These are phyloP conservation scores for Lavandula angustifolia DNA, from an alignment of 257 asterid genomes.

Conservation along the genomic window DNA sequence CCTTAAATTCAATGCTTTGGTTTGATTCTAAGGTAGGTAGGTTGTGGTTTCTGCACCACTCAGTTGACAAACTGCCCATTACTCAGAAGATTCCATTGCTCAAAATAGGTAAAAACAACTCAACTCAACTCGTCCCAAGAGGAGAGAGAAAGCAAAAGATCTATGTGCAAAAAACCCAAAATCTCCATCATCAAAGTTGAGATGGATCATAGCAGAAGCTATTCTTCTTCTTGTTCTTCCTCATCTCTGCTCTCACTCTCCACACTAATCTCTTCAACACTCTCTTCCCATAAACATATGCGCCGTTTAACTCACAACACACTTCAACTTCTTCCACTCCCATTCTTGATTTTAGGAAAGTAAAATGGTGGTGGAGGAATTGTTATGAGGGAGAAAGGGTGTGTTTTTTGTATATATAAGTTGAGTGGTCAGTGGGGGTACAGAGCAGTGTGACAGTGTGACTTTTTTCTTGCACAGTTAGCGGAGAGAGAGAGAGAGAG, in stretches of 20 bases:
- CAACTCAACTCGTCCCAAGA: no score
- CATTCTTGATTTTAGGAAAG: conserved; percentile 14
- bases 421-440: no score
- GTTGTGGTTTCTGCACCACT: no score
- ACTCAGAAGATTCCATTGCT: no score
- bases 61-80: no score
- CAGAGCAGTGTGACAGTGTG: no score
- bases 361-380: background rate
- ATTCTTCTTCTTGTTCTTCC: conserved; percentile 10
- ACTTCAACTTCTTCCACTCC: conserved; percentile 19
- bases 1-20: background rate
- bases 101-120: no score
- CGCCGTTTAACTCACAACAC: conserved; percentile 19
- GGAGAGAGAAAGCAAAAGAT: no score
- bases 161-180: conserved; percentile 29
- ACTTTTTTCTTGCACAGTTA: conserved; percentile 20
- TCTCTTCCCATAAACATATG: conserved; percentile 15
- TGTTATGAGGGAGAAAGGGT: background rate
- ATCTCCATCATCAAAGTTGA: conserved; percentile 37
- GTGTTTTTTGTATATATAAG: conserved; percentile 17
- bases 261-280: conserved; percentile 26
- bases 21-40: no score
- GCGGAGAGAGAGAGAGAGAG: background rate
- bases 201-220: conserved; percentile 37
- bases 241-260: conserved; percentile 33